phyloP scores from a whole-genome alignment of 75 land plant genomes.

The Selaginella tamariscina region DNA sequence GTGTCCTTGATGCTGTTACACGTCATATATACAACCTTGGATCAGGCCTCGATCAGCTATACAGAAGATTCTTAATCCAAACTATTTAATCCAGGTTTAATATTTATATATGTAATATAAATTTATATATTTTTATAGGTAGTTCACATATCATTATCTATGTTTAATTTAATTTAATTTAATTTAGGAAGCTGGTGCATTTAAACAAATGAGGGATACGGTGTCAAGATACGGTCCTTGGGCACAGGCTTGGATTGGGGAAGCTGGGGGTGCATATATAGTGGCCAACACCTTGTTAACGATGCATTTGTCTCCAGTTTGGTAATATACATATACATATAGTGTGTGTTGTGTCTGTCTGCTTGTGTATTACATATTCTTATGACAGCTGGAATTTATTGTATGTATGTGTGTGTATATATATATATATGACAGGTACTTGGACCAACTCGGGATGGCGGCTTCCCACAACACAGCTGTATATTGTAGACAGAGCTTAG shows the following conservation, averaged over 20 bases:
- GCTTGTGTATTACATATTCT: not conserved
- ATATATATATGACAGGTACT: constrained; percentile 33
- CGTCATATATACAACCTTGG: constrained; percentile 90
- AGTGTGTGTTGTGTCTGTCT: not conserved
- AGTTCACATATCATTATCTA: no score
- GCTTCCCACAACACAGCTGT: constrained; percentile 44
- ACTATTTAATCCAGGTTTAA: constrained; percentile 43
- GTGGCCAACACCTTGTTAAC: constrained; percentile 58
- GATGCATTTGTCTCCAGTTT: constrained; percentile 83
- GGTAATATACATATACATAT: constrained; percentile 28
- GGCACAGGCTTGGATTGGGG: constrained; percentile 69
- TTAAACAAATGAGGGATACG: constrained; percentile 31
- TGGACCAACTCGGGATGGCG: constrained; percentile 82
- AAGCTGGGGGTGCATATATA: constrained; percentile 88
- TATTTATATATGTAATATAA: no score
- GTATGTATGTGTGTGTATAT: not conserved
- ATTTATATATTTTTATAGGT: no score
- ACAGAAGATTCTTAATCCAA: constrained; percentile 65
- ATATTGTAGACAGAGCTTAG: constrained; percentile 56
- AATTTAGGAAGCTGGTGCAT: constrained; percentile 32
- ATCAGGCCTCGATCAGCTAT: constrained; percentile 46
- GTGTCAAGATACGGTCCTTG: constrained; percentile 26
- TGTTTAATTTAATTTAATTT: no score
- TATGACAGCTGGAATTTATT: no score
- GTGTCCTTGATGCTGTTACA: constrained; percentile 45